Evolutionary conservation across 352 stramenopile species (phyloP).

Genomic region (Phytopythium mirpurense): DNA sequence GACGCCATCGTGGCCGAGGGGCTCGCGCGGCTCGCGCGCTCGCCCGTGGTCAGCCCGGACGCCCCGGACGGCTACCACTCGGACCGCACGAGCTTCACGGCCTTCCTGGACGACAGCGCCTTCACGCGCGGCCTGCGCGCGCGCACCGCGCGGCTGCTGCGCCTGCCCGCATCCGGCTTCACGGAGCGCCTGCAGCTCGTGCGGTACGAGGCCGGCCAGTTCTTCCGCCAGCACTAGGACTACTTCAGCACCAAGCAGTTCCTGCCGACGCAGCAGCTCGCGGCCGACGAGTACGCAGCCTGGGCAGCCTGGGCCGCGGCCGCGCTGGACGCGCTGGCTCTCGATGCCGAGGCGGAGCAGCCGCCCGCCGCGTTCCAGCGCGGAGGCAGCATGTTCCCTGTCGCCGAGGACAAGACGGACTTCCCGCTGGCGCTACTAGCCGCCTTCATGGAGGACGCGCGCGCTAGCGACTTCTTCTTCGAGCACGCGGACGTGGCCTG

Average conservation of each 20-base stretch:
- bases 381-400: conserved; percentile 38
- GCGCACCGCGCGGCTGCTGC: conserved; percentile 40
- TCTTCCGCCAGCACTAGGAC: conserved; percentile 75
- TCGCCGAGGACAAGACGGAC: conserved; percentile 28
- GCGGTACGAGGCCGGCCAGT: conserved; percentile 60
- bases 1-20: conserved; percentile 49
- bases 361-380: conserved; percentile 27
- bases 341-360: background rate
- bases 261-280: conserved; percentile 33
- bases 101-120: conserved; percentile 53
- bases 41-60: conserved; percentile 50
- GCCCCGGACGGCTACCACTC: conserved; percentile 51
- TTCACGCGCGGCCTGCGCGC: conserved; percentile 59
- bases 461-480: conserved; percentile 43
- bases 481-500: conserved; percentile 47
- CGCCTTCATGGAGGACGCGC: conserved; percentile 49
- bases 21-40: conserved; percentile 39
- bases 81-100: conserved; percentile 65
- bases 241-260: conserved; percentile 76
- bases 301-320: conserved; percentile 47
- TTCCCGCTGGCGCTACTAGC: conserved; percentile 50
- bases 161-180: conserved; percentile 43
- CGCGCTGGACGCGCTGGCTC: conserved; percentile 17
- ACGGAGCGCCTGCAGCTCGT: conserved; percentile 61
- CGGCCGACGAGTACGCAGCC: conserved; percentile 27